Base-by-base conservation (phyloP, 2,329 filamentous ascomycete genomes). In the Colletotrichum sp. region DNA sequence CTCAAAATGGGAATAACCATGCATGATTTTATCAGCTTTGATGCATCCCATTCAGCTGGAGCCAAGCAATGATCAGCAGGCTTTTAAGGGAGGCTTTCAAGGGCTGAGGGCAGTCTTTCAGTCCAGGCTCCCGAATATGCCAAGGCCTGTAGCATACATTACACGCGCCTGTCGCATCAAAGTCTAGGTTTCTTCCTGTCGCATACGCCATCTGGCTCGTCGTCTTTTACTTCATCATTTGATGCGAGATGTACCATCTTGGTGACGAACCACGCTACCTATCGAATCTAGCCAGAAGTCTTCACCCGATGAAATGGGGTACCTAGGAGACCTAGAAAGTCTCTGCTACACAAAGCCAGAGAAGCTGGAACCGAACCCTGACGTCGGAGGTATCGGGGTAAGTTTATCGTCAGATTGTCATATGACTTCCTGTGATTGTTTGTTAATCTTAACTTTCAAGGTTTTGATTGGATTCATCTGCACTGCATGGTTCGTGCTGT, bases 251-350 rank as follows among this genome's bases (percentile, higher is more conserved):
- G 2, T 39, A 2, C 5, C 0, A 39, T 44, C 16, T n/a, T 3
- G 16, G 8, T 8, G 8, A n/a, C 1, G 0, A 1, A 9, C 9
- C 36, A 2, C 16, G 9, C 3, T 10, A 44, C 9, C 8, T 44
- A 2, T 2, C 5, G 5, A 44, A 8, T 30, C 5, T 13, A 13
- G 10, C 2, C 32, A 32, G 4, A 13, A 13, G 5, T 13, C 10
- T 13, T 16, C 36, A 39, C 16, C 16, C 3, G 8, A 44, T n/a
- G 16, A n/a, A 1, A 44, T 44, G 39, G 39, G 39, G 8, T 44
- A 44, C 5, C 39, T 44, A 44, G 39, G 2, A 2, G 3, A 10
- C 5, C 39, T 44, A 44, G 39, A 44, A 44, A 44, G 9, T 1
- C 39, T 44, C 39, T 44, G 39, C 39, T 44, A n/a, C 39, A n/a